Base-by-base conservation (phyloP, 257 asterid genomes). In the Capsicum chinense region DNA sequence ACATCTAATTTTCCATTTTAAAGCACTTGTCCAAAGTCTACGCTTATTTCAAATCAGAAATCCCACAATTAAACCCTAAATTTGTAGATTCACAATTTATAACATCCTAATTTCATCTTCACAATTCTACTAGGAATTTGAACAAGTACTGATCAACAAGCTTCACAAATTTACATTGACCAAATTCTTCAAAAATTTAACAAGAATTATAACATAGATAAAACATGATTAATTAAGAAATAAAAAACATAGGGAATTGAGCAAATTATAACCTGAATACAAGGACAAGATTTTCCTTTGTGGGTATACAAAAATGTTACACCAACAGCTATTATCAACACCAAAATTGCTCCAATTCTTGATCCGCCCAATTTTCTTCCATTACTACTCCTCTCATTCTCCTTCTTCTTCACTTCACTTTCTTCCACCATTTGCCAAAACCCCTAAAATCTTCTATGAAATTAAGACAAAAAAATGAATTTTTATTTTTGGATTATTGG, bases 371-470 rank as follows among this genome's bases (percentile, higher is more conserved):
- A 87, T 88, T 86, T 85, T 81, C 85, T 86, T 85, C 12, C 79
- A 84, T 84, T 83, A 86, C 81, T 21, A 88, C 86, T 73, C 87
- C 83, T 76, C 83, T 80, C 76, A 19, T 54, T 85, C 68, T 83
- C 84, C 82, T 84, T 69, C 86, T 73, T 87, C 50, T 73, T 89
- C 83, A 84, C 89, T 85, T 90, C 88, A 86, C 91, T 83, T 58
- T 83, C 93, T 87, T 92, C 95, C 91, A 88, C 98, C 99, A 95
- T 95, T 56, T 8, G 52, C 26, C 26, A 8, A 16, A 84, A 66
- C 74, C 81, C 83, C 83, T 9, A 60, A 74, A 67, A 21, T 33
- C 67, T 21, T 67, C 2, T 11, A 66, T 17, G 17, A 2, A 63
- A 63, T 39, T 39, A 39, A 21, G 5, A 63, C 21, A 63, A 64